Percentiles rank a stretch among this genome's conserved stretches.
Evolutionary conservation across 345 rosid species (phyloP).

Genomic region (Lumnitzera littorea): DNA sequence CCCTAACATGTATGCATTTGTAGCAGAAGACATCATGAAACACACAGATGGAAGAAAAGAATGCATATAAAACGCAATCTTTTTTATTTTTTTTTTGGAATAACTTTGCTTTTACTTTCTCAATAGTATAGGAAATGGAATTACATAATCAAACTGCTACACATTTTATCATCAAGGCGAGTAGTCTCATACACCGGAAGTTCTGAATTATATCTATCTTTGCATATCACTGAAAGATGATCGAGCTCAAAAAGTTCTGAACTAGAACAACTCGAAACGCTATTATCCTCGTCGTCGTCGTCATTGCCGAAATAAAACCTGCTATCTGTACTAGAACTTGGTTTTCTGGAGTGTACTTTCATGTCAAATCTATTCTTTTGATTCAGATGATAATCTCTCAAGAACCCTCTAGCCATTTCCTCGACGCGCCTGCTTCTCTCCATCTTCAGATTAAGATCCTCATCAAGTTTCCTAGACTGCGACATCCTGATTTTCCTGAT

Average conservation of each 20-base stretch:
- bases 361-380: conserved; percentile 13
- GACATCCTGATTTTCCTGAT: conserved; percentile 39
- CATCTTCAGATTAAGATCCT: conserved; percentile 11
- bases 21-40: not conserved
- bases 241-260: conserved; percentile 58
- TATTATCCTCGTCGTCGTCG: conserved; percentile 19
- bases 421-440: conserved; percentile 28
- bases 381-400: conserved; percentile 6
- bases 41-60: not conserved
- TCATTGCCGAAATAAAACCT: not conserved
- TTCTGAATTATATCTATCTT: conserved; percentile 24
- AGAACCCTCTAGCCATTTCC: conserved; percentile 31
- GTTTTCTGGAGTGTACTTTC: not conserved
- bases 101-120: not conserved
- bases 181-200: conserved; percentile 61
- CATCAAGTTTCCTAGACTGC: conserved; percentile 23
- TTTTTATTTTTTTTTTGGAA: too few relatives aligned
- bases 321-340: not conserved
- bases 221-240: conserved; percentile 22
- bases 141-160: conserved; percentile 24
- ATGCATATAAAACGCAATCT: not conserved
- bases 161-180: conserved; percentile 22
- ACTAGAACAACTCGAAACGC: conserved; percentile 35
- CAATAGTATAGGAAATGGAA: not conserved
- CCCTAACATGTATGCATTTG: too few relatives aligned